Percentiles rank a stretch among this genome's conserved stretches.
These are phyloP conservation scores for Rosa rugosa DNA, from an alignment of 306 rosid species.

Conservation along the genomic window DNA sequence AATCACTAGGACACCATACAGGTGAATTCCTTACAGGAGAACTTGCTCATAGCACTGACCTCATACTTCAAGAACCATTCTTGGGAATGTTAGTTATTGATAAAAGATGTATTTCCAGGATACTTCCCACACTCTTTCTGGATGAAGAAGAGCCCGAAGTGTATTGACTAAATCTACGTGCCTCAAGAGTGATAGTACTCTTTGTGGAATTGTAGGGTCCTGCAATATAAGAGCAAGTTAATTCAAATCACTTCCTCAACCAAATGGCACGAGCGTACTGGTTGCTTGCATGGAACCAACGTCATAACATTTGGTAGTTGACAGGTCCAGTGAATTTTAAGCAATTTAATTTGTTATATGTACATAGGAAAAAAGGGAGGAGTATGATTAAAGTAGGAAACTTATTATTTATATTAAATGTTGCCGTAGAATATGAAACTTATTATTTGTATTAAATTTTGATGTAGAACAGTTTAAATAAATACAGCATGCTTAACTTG, in stretches of 20 bases:
- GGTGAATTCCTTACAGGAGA: neutral
- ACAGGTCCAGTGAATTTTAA: neutral
- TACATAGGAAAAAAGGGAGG: neutral
- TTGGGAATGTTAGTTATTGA: neutral
- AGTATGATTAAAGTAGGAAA: neutral
- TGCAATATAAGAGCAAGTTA: no score
- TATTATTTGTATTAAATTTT: neutral
- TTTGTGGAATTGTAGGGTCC: no score
- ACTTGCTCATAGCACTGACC: neutral
- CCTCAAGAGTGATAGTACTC: neutral
- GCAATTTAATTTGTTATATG: neutral
- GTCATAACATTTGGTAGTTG: neutral
- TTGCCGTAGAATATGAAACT: neutral
- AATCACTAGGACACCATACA: neutral
- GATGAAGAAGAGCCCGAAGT: neutral
- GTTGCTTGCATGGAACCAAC: neutral
- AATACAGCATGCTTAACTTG: neutral
- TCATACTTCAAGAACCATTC: neutral
- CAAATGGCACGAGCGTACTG: neutral
- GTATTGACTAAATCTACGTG: neutral
- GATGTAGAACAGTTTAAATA: neutral
- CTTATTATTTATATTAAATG: neutral
- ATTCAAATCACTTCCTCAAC: neutral
- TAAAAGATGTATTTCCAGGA: neutral
- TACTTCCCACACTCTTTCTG: neutral